These are phyloP conservation scores for Colletotrichum eremochloae DNA, from an alignment of 2,329 filamentous ascomycete genomes.

Conservation along the genomic window DNA sequence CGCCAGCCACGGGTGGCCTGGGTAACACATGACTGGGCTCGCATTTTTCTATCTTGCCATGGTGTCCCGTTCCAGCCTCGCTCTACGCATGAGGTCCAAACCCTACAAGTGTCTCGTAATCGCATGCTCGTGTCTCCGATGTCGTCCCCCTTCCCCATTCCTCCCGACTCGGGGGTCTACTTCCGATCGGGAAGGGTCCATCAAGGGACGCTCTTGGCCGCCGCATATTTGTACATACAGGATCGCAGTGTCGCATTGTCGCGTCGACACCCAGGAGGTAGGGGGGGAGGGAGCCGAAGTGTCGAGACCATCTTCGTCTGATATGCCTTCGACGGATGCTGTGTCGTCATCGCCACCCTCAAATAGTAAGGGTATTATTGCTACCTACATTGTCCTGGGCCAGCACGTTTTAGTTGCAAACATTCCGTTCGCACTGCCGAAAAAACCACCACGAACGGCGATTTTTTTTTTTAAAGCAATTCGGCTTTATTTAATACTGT, in stretches of 20 bases:
- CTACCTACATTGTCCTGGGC: not conserved
- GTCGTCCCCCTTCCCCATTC: conserved; percentile 11
- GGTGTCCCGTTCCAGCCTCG: conserved; percentile 41
- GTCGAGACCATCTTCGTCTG: conserved; percentile 12
- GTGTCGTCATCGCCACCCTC: not conserved
- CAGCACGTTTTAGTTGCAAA: not conserved
- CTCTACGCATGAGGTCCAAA: conserved; percentile 38
- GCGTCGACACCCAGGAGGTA: not conserved
- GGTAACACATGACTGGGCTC: not conserved
- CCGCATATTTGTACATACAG: not conserved
- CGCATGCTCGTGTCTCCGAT: conserved; percentile 32
- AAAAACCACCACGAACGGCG: too few species aligned
- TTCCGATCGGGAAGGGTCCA: conserved; percentile 19
- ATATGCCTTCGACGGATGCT: conserved; percentile 5
- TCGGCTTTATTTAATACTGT: not conserved
- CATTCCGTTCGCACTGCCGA: not conserved
- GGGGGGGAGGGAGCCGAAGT: not conserved
- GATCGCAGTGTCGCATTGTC: not conserved
- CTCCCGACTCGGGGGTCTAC: conserved; percentile 1
- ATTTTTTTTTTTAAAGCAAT: not conserved
- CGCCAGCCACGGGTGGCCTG: not conserved
- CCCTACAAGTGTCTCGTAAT: conserved; percentile 33
- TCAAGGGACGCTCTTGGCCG: conserved; percentile 1
- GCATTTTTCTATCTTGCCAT: conserved; percentile 16
- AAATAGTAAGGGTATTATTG: not conserved